phyloP scores from a whole-genome alignment of 2,329 filamentous ascomycete genomes.

The Pseudogymnoascus sp. region DNA sequence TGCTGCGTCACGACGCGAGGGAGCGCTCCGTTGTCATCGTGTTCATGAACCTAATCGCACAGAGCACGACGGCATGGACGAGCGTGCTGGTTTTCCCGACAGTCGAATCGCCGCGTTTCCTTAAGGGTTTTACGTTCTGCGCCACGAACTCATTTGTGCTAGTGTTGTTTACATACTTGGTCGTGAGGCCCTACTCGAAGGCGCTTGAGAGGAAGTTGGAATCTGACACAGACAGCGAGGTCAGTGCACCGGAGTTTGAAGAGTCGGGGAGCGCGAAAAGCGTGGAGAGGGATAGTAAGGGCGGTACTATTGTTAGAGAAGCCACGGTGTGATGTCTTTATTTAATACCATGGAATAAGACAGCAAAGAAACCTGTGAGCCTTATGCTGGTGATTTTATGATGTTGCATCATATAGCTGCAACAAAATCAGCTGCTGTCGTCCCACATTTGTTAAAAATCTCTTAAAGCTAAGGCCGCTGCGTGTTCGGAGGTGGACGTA shows the following conservation, averaged over 20 bases:
- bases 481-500: neutral
- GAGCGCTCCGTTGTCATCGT: conserved; percentile 36
- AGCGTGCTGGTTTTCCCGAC: conserved; percentile 39
- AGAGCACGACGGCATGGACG: conserved; percentile 41
- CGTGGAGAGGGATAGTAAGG: neutral
- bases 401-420: neutral
- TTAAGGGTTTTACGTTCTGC: conserved; percentile 31
- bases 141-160: conserved; percentile 28
- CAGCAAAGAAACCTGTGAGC: neutral
- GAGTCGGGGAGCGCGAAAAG: neutral
- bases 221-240: neutral
- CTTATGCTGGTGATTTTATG: neutral
- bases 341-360: neutral
- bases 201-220: neutral
- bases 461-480: neutral
- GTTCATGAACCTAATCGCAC: conserved; percentile 35
- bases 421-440: neutral
- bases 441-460: neutral
- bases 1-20: conserved; percentile 31
- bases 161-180: conserved; percentile 18
- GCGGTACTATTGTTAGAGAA: neutral
- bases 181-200: conserved; percentile 13
- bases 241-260: neutral
- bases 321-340: neutral
- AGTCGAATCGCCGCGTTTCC: conserved; percentile 35